Evolutionary conservation across 805 yeast species (phyloP), one percentile per base, ranked within the genome.

Genomic region (Nematodospora valgi): DNA sequence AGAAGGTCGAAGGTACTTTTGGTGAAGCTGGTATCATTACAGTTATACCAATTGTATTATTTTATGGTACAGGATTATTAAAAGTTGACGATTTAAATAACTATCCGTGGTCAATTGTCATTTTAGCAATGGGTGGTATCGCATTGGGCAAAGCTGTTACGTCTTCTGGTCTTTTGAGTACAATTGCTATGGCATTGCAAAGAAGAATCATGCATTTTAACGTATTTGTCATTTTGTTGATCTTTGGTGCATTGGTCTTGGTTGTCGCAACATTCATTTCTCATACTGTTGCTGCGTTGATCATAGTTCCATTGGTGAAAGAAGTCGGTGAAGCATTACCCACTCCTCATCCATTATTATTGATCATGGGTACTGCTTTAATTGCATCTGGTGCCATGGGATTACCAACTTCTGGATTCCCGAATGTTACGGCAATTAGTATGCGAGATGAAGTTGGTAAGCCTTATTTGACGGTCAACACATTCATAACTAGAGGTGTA

Each of bases 111-210:
- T 58, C 68, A n/a, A 72, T 72, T 44, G 74, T 72, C 12, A 59
- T 71, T 33, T 62, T 72, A 45, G 77, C 77, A 1, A 72, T 72
- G 76, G 78, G 78, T 36, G 78, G 78, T 48, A 62, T 69, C 40
- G 76, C 76, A 3, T 59, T 72, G 35, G 78, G 78, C 37, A 68
- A 64, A 36, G 76, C 75, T 18, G 72, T 72, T 11, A 56, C 70
- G 0, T 69, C 75, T 0, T 70, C 76, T 3, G 77, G 78, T 4
- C 57, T 72, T 36, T 56, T 72, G 35, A 53, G 54, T 20, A 68
- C 75, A 8, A 67, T 72, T 39, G 77, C 77, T 10, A 51, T 48
- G 8, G 61, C 75, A 2, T 59, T 72, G 32, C 71, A 71, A 33
- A 52, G 46, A 27, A 64, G 56, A 46, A 68, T 72, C 24, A 56